A percentile compares a stretch with the other conserved stretches of the same genome.
These are phyloP conservation scores for Psidium friedrichsthalianum DNA, from an alignment of 345 rosid genomes.

Conservation along the genomic window DNA sequence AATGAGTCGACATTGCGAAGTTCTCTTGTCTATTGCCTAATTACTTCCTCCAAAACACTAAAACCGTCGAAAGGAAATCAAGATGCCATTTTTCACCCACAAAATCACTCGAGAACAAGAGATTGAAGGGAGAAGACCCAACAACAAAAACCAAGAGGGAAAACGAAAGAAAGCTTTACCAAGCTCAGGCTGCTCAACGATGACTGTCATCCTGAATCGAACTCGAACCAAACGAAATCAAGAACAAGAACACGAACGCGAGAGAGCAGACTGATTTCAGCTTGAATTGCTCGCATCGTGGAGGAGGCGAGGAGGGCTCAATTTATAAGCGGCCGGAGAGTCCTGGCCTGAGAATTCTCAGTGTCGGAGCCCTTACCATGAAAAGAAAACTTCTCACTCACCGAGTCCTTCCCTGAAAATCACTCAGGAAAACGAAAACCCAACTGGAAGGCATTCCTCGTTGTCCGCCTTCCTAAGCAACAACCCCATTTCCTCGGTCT, in stretches of 20 bases:
- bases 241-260: not conserved
- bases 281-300: not conserved
- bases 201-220: slow-evolving; percentile 3
- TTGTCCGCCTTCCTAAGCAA: not conserved
- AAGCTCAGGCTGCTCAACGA: not conserved
- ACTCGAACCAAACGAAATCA: not conserved
- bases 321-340: slow-evolving; percentile 1
- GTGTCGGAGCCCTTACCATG: not conserved
- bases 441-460: not conserved
- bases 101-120: not conserved
- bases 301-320: not conserved
- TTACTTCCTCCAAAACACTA: not conserved
- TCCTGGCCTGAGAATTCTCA: not conserved
- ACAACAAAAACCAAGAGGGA: not conserved
- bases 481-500: not conserved
- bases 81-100: not conserved
- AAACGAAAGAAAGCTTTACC: not conserved
- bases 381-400: not conserved
- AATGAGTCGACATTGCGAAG: not conserved
- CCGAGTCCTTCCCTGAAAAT: not conserved
- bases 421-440: not conserved
- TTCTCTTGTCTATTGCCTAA: not conserved
- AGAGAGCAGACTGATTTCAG: not conserved
- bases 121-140: not conserved
- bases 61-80: not conserved